Evolutionary conservation across 148 eudicot species (phyloP), one percentile per base, ranked within the genome.

Genomic region (Vaccinium vitisidaea): DNA sequence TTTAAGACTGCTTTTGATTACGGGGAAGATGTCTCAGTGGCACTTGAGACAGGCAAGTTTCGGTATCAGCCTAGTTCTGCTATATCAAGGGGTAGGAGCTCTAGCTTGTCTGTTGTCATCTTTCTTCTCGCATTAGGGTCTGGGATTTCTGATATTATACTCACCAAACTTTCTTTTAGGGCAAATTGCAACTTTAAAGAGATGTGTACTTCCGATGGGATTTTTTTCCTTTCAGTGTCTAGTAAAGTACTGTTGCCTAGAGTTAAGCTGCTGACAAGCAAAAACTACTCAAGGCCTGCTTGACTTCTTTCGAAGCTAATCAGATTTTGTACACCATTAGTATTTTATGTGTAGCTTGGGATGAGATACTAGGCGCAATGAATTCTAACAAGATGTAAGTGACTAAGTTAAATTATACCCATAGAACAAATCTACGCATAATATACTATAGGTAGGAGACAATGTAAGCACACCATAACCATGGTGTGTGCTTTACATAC

Each of bases 1-100:
- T 61, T 43, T 61, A 52, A 59, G 54, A 43, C 73, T 21, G 74
- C 83, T 11, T 61, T 46, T 61, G 52, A n/a, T 80, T 8, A 61
- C 46, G 83, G 83, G 25, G 48, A 80, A 54, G 83, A 80, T 36
- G 55, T 80, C 21, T 59, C 83, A 43, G 54, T 46, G 16, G 50
- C 25, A 23, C 83, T 80, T 5, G 83, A 80, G 55, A 23, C 54
- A 46, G 74, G 36, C 18, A 80, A 80, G 74, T 54, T 80, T 46
- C 83, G 23, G 53, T 61, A 61, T 61, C 83, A 80, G 83, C 74
- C 55, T 61, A 61, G 54, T 36, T 63, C 54, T 61, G 18, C 36
- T 19, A 43, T 59, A 21, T 36, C 46, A 4, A 80, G 59, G 53
- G 70, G 82, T 80, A 80, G 52, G 52, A 58, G 50, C 69, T 80